Conservation (phyloP, 176 grass and related monocot species). For the Triticum urartu region DNA sequence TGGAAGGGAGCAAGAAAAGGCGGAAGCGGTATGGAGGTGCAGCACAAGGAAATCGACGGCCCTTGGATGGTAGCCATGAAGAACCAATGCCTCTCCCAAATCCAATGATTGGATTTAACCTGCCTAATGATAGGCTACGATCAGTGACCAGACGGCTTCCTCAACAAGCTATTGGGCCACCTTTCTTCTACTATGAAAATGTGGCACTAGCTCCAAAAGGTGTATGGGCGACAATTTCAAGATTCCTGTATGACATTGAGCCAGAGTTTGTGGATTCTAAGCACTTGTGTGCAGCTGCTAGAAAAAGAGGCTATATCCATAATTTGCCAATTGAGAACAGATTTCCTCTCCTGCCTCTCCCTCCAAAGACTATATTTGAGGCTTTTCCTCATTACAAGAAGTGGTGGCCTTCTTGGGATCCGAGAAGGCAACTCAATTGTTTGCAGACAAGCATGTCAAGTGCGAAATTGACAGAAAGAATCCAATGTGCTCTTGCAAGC, state of each 20-base stretch:
- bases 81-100: constrained; percentile 48
- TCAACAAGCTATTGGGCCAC: constrained; percentile 56
- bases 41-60: constrained; percentile 23
- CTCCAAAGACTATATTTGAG: constrained; percentile 61
- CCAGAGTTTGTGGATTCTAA: constrained; percentile 90
- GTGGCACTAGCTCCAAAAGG: constrained; percentile 76
- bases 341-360: constrained; percentile 44
- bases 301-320: constrained; percentile 81
- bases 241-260: constrained; percentile 62
- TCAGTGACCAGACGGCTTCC: constrained; percentile 36
- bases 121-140: constrained; percentile 42
- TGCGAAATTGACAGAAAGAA: constrained; percentile 53
- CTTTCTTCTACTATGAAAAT: constrained; percentile 89
- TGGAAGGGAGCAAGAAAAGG: constrained; percentile 35
- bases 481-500: constrained; percentile 32
- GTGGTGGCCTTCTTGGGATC: constrained; percentile 90
- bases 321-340: constrained; percentile 69
- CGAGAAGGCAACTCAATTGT: constrained; percentile 77
- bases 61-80: constrained; percentile 24
- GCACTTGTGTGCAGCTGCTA: constrained; percentile 59
- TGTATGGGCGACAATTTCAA: constrained; percentile 62
- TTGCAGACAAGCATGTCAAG: constrained; percentile 67
- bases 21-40: constrained; percentile 39
- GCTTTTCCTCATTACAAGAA: constrained; percentile 55
- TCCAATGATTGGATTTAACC: constrained; percentile 72